Percentiles rank a stretch among this genome's conserved stretches.
Conservation (phyloP, 2,329 filamentous ascomycete species). For the Aaosphaeria pasadenensis region DNA sequence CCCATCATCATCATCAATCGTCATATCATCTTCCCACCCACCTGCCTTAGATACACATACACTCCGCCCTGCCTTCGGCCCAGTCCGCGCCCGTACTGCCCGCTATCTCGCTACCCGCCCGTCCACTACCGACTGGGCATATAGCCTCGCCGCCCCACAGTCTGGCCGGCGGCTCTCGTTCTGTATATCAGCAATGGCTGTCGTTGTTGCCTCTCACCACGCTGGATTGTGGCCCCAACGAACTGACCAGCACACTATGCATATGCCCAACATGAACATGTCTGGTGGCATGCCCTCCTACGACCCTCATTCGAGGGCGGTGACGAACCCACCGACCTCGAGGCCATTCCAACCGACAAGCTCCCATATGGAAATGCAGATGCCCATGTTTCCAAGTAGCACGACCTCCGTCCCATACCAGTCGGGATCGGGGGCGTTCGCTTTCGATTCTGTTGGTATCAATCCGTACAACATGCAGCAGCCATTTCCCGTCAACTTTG, state of each 20-base stretch:
- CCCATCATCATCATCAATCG: conserved; percentile 11
- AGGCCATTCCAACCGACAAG: conserved; percentile 28
- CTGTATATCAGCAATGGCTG: conserved; percentile 30
- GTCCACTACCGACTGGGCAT: conserved; percentile 13
- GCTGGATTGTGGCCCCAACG: conserved; percentile 33
- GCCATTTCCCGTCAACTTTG: conserved; percentile 25
- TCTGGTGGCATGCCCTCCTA: conserved; percentile 27
- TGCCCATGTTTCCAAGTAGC: conserved; percentile 33
- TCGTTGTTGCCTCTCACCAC: conserved; percentile 36
- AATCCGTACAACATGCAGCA: conserved; percentile 39
- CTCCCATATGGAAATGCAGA: conserved; percentile 31
- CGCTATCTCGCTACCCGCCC: conserved; percentile 10
- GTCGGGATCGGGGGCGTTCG: conserved; percentile 31
- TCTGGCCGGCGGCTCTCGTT: conserved; percentile 14
- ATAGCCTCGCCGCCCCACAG: conserved; percentile 17
- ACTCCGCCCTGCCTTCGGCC: conserved; percentile 19
- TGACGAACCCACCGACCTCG: conserved; percentile 20
- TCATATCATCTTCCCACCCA: conserved; percentile 14
- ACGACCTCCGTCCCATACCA: conserved; percentile 34
- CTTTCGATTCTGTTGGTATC: conserved; percentile 29
- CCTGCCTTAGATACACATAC: conserved; percentile 17
- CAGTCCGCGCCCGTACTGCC: conserved; percentile 17
- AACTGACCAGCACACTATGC: conserved; percentile 20
- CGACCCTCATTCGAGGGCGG: conserved; percentile 22
- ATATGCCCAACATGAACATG: conserved; percentile 30